Conservation (phyloP, 1,284 basidiomycete species). For the Coniophora puteana region DNA sequence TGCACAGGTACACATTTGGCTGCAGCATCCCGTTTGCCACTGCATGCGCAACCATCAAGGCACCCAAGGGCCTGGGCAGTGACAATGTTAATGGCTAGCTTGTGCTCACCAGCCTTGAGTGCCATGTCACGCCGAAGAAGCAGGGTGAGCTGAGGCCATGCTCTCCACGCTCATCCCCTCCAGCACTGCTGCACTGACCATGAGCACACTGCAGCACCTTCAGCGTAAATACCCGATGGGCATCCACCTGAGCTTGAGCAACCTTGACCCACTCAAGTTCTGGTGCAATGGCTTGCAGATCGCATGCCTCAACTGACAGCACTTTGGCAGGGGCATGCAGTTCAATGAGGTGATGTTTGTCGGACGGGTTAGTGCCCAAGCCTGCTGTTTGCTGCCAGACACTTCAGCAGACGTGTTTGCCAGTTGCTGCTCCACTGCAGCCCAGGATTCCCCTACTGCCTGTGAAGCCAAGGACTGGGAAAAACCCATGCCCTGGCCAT, state of each 20-base stretch:
- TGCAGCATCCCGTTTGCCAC: conserved; percentile 43
- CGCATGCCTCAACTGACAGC: conserved; percentile 66
- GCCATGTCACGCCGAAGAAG: conserved; percentile 49
- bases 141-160: conserved; percentile 51
- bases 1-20: conserved; percentile 56
- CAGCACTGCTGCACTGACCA: conserved; percentile 30
- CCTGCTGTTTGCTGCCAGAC: conserved; percentile 16
- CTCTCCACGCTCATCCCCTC: conserved; percentile 37
- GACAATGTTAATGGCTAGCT: conserved; percentile 47
- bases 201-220: conserved; percentile 41
- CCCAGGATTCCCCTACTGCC: too few relatives aligned
- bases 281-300: conserved; percentile 62
- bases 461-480: too few relatives aligned
- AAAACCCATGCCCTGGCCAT: too few relatives aligned
- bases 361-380: conserved; percentile 33
- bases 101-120: conserved; percentile 61
- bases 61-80: too few relatives aligned
- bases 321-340: conserved; percentile 45
- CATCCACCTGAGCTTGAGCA: conserved; percentile 50
- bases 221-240: conserved; percentile 60
- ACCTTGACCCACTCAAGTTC: conserved; percentile 48
- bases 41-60: conserved; percentile 49
- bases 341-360: conserved; percentile 65
- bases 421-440: too few relatives aligned
- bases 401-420: too few relatives aligned